Percentiles rank a stretch among this genome's conserved stretches.
Evolutionary conservation across 768 basidiomycete genomes (phyloP).

Genomic region (Podaxis carcinomalis): DNA sequence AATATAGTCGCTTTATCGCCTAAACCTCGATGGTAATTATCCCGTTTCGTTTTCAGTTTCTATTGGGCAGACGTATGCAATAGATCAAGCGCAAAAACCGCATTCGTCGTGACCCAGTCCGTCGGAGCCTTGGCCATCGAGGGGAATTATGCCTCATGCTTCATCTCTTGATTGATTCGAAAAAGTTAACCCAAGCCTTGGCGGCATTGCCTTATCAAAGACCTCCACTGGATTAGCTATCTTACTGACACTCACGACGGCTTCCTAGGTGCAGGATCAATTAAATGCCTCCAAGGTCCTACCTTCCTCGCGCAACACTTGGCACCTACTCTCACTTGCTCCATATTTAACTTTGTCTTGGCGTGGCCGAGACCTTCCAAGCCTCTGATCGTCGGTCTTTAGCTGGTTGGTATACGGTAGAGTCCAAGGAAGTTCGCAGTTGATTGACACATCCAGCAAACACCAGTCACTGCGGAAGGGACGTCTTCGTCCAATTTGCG

Average conservation of each 20-base stretch:
- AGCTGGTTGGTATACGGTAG: not conserved
- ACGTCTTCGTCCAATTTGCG: not conserved
- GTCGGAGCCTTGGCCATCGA: not conserved
- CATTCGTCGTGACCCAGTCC: not conserved
- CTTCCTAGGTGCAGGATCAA: not conserved
- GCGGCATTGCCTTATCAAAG: not conserved
- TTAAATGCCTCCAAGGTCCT: not conserved
- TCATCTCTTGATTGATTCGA: not conserved
- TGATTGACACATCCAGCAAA: not conserved
- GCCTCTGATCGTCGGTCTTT: not conserved
- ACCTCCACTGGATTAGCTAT: not conserved
- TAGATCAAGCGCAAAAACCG: not conserved
- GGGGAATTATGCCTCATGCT: not conserved
- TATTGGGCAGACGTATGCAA: not conserved
- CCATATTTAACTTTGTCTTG: not conserved
- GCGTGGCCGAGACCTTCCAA: not conserved
- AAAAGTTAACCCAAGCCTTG: not conserved
- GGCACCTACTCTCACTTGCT: not conserved
- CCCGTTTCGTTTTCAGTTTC: not conserved
- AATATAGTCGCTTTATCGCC: not conserved
- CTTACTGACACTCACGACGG: not conserved
- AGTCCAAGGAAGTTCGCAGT: not conserved
- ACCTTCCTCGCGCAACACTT: too few species aligned
- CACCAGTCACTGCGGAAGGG: not conserved
- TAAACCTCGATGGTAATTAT: not conserved